Conservation (phyloP, 2,329 filamentous ascomycete genomes). For the Talaromyces funiculosus region DNA sequence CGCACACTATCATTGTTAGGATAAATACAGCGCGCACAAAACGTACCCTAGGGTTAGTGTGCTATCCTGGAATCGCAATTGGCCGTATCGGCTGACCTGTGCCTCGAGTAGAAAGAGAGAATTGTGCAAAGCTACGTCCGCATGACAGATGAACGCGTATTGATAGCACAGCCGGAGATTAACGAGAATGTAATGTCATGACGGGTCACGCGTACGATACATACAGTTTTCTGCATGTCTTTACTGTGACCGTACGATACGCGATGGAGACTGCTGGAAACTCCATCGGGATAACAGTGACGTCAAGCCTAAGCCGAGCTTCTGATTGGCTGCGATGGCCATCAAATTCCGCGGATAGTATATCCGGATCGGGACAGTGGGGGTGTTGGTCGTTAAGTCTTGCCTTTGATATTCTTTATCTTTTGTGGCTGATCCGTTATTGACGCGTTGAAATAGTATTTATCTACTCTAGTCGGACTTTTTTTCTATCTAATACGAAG, state of each 20-base stretch:
- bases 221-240: background rate
- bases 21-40: too few relatives aligned
- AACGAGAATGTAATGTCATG: background rate
- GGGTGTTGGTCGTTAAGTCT: background rate
- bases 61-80: too few relatives aligned
- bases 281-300: background rate
- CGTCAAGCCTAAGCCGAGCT: background rate
- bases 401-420: background rate
- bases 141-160: background rate
- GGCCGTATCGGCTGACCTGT: too few relatives aligned
- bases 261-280: background rate
- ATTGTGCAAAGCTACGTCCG: background rate
- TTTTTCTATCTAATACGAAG: too few relatives aligned
- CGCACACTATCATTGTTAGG: too few relatives aligned
- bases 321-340: background rate
- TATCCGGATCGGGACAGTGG: background rate
- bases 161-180: background rate
- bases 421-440: background rate
- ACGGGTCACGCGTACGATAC: background rate
- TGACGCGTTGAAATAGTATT: background rate
- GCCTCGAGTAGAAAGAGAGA: too few relatives aligned
- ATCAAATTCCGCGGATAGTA: background rate
- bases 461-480: background rate
- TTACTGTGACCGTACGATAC: background rate
- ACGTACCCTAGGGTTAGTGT: too few relatives aligned